Evolutionary conservation across 345 rosid genomes (phyloP), one percentile per base, ranked within the genome.

Genomic region (Populus nigra): DNA sequence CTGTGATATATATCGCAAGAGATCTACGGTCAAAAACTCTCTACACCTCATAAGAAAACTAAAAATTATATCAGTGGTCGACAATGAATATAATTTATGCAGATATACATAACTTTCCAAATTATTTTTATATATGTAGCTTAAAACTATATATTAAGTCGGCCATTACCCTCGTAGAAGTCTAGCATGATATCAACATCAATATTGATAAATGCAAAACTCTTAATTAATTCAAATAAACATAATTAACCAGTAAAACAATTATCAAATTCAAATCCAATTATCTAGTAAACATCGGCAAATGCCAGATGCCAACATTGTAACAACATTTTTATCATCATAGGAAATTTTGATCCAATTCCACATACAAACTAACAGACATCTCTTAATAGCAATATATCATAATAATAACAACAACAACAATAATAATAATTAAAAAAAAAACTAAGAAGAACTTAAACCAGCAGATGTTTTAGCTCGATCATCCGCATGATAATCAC

Each of bases 401-500:
- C 1, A 50, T 18, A 16, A 50, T 55, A 31, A 31, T n/a, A n/a
- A n/a, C n/a, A n/a, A n/a, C n/a, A n/a, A n/a, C n/a, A n/a, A n/a
- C n/a, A n/a, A n/a, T 31, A 31, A 31, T 29, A 29, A 29, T 29
- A 29, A 29, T n/a, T 10, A 9, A 8, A 2, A 55, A 57, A 3
- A 1, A 57, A 39, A 8, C 41, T n/a, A n/a, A 57, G 62, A 57
- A 57, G 63, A 59, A 23, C 29, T 59, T 3, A 9, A 59, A 4
- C 6, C 47, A 39, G 20, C 29, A 39, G 50, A 36, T 11, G 18
- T 5, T 13, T 23, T 59, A 45, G 45, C 53, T 23, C 43, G 49
- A 65, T 31, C 49, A 33, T 8, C 23, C 0, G 31, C 27, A 8
- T 10, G 25, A 11, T 20, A 7, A 11, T 6, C 53, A n/a, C 98